A percentile compares a stretch with the other conserved stretches of the same genome.
phyloP scores from a whole-genome alignment of 169 alveolate genomes.

The Prorocentrum cordatum region DNA sequence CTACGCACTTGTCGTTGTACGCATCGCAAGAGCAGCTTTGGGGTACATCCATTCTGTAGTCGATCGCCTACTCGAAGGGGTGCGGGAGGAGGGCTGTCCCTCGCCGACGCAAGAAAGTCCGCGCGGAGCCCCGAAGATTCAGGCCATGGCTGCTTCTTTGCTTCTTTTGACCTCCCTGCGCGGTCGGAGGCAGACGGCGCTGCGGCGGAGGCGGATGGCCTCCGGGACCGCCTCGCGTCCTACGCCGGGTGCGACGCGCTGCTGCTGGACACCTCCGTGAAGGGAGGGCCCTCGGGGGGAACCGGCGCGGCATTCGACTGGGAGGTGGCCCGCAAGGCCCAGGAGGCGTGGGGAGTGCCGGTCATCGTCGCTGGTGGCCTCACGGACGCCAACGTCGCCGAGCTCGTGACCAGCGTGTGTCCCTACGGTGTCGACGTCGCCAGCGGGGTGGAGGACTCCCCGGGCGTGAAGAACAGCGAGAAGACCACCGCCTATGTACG shows the following conservation, averaged over 20 bases:
- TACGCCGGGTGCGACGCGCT: constrained; percentile 15
- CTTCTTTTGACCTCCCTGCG: too few relatives aligned
- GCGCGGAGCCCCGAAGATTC: too few relatives aligned
- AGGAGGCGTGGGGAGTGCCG: constrained; percentile 61
- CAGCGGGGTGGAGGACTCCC: constrained; percentile 47
- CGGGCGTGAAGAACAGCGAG: constrained; percentile 39
- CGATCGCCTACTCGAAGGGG: too few relatives aligned
- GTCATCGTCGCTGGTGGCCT: constrained; percentile 66
- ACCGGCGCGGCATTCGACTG: constrained; percentile 61
- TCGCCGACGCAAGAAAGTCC: too few relatives aligned
- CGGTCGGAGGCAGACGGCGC: too few relatives aligned
- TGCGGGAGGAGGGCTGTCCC: too few relatives aligned
- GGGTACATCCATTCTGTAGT: too few relatives aligned
- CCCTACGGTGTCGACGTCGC: constrained; percentile 70
- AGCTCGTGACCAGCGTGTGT: background rate
- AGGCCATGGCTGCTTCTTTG: too few relatives aligned
- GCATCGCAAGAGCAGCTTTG: too few relatives aligned
- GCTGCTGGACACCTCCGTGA: constrained; percentile 51
- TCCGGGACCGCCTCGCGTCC: background rate
- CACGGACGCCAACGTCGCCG: constrained; percentile 49
- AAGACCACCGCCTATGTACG: constrained; percentile 41
- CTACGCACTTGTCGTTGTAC: too few relatives aligned
- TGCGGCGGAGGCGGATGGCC: background rate
- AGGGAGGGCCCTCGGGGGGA: constrained; percentile 54
- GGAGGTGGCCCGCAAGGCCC: background rate